These are phyloP conservation scores for Quercus wislizeni DNA, from an alignment of 306 rosid species.

Conservation along the genomic window DNA sequence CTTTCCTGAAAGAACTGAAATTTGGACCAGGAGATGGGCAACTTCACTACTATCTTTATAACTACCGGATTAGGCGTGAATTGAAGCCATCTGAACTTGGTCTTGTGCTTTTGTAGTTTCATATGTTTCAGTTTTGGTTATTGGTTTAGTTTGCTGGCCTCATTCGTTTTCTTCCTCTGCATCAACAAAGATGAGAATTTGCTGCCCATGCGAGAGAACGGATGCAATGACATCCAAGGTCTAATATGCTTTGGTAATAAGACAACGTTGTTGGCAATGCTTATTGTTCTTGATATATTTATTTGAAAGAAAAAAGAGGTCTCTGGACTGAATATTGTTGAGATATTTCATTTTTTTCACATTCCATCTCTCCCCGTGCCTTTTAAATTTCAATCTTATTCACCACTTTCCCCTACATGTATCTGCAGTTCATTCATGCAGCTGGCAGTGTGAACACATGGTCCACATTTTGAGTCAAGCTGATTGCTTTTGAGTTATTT, in stretches of 20 bases:
- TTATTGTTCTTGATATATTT: not conserved
- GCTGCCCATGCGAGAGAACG: conserved; percentile 15
- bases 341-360: not conserved
- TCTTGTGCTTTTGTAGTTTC: conserved; percentile 58
- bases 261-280: conserved; percentile 1
- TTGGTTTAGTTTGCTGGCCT: conserved; percentile 10
- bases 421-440: not conserved
- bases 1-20: conserved; percentile 57
- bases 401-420: not conserved
- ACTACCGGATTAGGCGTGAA: conserved; percentile 42
- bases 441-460: not conserved
- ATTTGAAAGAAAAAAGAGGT: not conserved
- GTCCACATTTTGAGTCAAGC: not conserved
- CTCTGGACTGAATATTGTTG: not conserved
- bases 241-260: not conserved
- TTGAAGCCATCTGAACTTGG: conserved; percentile 69
- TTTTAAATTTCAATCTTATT: not conserved
- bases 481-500: not conserved
- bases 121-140: conserved; percentile 14
- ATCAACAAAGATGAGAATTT: conserved; percentile 15
- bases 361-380: not conserved
- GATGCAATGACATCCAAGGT: not conserved
- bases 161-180: conserved; percentile 23
- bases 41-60: conserved; percentile 65
- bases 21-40: conserved; percentile 71